Base-by-base conservation (phyloP, 768 basidiomycete species). In the Sistotremastrum niveocremeum region DNA sequence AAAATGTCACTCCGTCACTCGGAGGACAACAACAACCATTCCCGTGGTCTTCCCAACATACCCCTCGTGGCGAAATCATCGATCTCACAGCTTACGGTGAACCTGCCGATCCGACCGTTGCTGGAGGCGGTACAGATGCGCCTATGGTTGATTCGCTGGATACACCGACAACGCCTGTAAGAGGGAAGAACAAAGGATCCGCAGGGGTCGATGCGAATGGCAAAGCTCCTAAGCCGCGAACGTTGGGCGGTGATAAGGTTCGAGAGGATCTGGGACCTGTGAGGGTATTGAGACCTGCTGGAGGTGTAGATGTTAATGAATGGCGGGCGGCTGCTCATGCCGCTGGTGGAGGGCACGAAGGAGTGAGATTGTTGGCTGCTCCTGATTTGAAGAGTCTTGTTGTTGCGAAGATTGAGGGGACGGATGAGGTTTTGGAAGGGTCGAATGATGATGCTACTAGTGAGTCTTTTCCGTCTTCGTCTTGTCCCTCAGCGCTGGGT, bases 371-470 rank as follows among this genome's bases (percentile, higher is more conserved):
- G n/a, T 56, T 87, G 44, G 73, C 76, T 1, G 61, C 76, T 1
- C 81, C 79, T 4, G 62, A 76, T 3, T 55, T 86, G 40, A 60
- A 86, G 57, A 81, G 78, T 0, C 72, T 71, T 46, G 49, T 87
- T 35, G 73, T 65, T 41, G 66, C 68, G 2, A 71, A 69, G 20
- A 68, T 83, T n/a, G 80, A 85, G 7, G 79, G 77, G 4, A 71
- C 67, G 31, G 78, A 79, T 4, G 76, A 84, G 46, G 55, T 79
- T 6, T 62, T 95, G 36, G 90, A 97, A 60, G 86, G 67, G 3
- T 67, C 76, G 42, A 97, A 99, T 66, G 70, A 78, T 5, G 83
- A 81, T 49, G 71, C 73, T 37, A 72, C 67, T 42, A 73, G 81
- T 77, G 54, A 43, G 70, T 68, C 2, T 28, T 12, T 12, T 44